Evolutionary conservation across 345 rosid genomes (phyloP).

Genomic region (Melaleuca quinquenervia): DNA sequence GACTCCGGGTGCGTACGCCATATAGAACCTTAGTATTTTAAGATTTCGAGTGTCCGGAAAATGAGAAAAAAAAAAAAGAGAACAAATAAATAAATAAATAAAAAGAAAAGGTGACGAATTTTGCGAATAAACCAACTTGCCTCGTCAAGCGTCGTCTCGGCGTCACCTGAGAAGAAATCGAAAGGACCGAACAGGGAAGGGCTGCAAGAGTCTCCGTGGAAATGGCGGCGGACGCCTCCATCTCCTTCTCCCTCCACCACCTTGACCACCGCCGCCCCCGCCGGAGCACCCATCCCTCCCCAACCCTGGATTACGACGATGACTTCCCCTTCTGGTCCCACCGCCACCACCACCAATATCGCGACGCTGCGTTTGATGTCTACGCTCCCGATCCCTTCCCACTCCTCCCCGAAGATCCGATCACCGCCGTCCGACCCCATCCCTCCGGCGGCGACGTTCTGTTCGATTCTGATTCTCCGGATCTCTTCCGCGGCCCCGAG

Average conservation of each 20-base stretch:
- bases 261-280: neutral
- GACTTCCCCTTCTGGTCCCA: slow-evolving; percentile 25
- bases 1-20: neutral
- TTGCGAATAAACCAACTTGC: neutral
- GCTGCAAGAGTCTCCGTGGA: neutral
- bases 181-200: neutral
- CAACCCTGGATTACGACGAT: slow-evolving; percentile 11
- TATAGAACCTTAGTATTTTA: neutral
- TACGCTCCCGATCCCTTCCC: slow-evolving; percentile 1
- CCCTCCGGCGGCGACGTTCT: slow-evolving; percentile 5
- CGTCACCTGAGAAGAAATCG: neutral
- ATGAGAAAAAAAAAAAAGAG: neutral
- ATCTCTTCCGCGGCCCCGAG: slow-evolving; percentile 36
- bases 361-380: neutral
- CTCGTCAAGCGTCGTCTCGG: neutral
- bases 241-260: slow-evolving; percentile 16
- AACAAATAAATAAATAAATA: neutral
- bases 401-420: slow-evolving; percentile 15
- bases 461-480: slow-evolving; percentile 29
- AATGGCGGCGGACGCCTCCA: slow-evolving; percentile 25
- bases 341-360: neutral
- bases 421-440: neutral
- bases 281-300: slow-evolving; percentile 6
- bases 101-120: neutral
- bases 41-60: neutral